These are phyloP conservation scores for Calonectria henricotiae DNA, from an alignment of 2,329 filamentous ascomycete species.

Conservation along the genomic window DNA sequence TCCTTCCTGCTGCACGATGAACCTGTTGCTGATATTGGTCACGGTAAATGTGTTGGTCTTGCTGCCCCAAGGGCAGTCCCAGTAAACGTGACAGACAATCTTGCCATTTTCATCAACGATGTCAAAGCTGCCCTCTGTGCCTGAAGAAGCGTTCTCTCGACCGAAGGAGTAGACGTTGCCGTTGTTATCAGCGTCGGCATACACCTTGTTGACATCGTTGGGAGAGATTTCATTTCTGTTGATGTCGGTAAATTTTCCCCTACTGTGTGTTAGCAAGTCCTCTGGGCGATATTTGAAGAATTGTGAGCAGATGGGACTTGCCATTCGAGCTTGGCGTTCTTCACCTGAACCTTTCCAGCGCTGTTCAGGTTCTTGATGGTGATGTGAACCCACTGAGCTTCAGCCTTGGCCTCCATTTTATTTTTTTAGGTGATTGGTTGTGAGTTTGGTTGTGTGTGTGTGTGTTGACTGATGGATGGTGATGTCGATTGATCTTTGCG, in stretches of 20 bases:
- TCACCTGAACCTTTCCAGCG: not conserved
- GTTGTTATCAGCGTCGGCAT: not conserved
- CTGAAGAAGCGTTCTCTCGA: not conserved
- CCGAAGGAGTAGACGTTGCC: constrained; percentile 13
- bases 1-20: not conserved
- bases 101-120: not conserved
- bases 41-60: not conserved
- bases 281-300: no score
- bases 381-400: constrained; percentile 11
- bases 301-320: not conserved
- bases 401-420: not conserved
- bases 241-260: constrained; percentile 4
- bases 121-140: constrained; percentile 6
- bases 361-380: not conserved
- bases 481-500: not conserved
- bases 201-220: not conserved
- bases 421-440: not conserved
- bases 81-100: not conserved
- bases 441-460: not conserved
- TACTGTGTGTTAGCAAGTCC: not conserved
- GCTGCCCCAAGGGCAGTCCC: constrained; percentile 7
- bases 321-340: not conserved
- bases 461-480: not conserved
- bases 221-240: not conserved
- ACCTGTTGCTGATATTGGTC: not conserved